Base-by-base conservation (phyloP, 495 filamentous ascomycete genomes). In the Cryomyces minteri region DNA sequence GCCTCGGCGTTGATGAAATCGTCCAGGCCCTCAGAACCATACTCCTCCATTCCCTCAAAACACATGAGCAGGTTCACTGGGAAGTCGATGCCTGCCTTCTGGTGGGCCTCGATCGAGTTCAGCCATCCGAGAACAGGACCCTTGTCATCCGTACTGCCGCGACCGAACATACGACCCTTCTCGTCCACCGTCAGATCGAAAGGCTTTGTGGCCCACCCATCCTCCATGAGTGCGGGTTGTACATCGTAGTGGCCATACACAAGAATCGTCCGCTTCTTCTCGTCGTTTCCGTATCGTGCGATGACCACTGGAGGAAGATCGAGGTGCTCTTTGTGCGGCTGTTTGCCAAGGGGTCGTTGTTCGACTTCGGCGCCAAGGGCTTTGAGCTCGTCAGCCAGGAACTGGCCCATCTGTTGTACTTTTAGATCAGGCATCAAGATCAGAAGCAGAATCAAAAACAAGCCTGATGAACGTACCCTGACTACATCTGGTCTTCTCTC, bases 31-130 rank as follows among this genome's bases (percentile, higher is more conserved):
- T 96, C 92, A 0, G 85, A 94, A 37, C 92, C 92, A 61, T 94
- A 93, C 66, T 99, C 92, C 66, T 99, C 90, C 92, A 99, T 99
- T 38, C 92, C 92, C 66, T 99, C 92, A 56, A 99, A 99, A 70
- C 92, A 99, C 86, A 94, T 95, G 31, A 99, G 74, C 46, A 99
- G 72, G 69, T 99, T 99, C 52, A 99, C 88, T 5, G 92, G 92
- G 57, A 96, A 78, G 41, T 94, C 88, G 41, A 95, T 69, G 37
- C 88, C 85, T 43, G 92, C 88, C 62, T 84, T 86, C 62, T 88
- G 76, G 71, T 99, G 90, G 8, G 92, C 88, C 62, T 99, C 87
- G 45, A 99, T 95, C 41, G 87, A 86, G 53, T 96, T 96, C 43
- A 99, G 63, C 92, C 92, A 99, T 43, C 92, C 92, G 28, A 99